Base-by-base conservation (phyloP, 176 grass and related monocot genomes). In the Tuctoria greenei region DNA sequence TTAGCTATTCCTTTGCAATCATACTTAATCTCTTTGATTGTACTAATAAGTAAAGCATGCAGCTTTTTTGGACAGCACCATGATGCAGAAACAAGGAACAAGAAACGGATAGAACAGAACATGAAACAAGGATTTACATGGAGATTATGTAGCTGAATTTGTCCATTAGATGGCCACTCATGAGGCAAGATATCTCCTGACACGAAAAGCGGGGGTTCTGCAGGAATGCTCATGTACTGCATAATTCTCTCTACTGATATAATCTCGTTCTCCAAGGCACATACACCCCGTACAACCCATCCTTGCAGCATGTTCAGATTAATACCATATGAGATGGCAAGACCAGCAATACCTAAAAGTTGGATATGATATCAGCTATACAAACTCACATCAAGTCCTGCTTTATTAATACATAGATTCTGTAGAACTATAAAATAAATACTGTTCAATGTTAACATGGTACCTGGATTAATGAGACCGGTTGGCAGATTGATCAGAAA, bases 241-340 rank as follows among this genome's bases (percentile, higher is more conserved):
- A 97, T 67, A 70, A 97, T 89, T 77, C 93, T 81, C 74, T 97
- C 93, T 51, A 97, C 93, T 23, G 90, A 93, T 78, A 93, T 93
- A 36, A 97, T 90, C 39, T 67, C 73, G 78, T 97, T 97, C 72
- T 93, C 90, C 36, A 93, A 76, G 67, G 25, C 85, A 50, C 90
- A 97, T 79, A 93, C 18, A 74, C 42, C 74, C 88, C 88, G 87
- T 46, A 97, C 70, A 72, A 93, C 80, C 80, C 78, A 89, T 42
- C 78, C 35, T 89, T 93, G 93, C 61, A 91, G 35, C 81, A 78
- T 87, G 66, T 93, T 97, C 81, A 97, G 70, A 73, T 86, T 93
- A 80, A 97, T 86, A 8, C 93, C 93, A 43, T 97, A 91, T 79
- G 88, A 93, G 34, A 97, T 83, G 6, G 88, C 87, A 66, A 97